Conservation (phyloP, 83 land plant genomes). For the Picea engelmannii region DNA sequence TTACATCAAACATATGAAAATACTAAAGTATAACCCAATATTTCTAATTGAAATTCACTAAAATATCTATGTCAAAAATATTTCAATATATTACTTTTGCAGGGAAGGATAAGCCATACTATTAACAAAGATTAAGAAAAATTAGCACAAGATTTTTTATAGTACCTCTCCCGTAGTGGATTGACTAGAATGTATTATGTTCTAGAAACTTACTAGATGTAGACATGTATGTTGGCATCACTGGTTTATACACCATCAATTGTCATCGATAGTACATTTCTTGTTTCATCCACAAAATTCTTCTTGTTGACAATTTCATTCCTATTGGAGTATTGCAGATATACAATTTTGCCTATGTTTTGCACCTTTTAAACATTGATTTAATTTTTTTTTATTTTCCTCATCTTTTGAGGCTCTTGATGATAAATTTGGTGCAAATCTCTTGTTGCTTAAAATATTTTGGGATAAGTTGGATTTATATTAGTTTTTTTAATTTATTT, state of each 20-base stretch:
- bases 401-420: no score
- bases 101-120: background rate
- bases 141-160: background rate
- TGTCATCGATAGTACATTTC: conserved; percentile 84
- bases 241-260: conserved; percentile 90
- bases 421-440: no score
- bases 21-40: no score
- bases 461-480: no score
- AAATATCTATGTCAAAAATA: no score
- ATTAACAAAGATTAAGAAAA: background rate
- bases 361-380: no score
- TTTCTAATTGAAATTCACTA: no score
- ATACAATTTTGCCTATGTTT: no score
- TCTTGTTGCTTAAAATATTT: no score
- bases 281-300: conserved; percentile 74
- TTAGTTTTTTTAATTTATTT: no score
- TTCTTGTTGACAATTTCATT: conserved; percentile 90
- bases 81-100: background rate
- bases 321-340: conserved; percentile 89
- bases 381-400: no score
- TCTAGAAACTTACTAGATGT: conserved; percentile 61
- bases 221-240: conserved; percentile 86
- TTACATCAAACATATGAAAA: no score
- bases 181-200: background rate
- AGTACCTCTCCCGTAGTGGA: background rate